Evolutionary conservation across 2,329 filamentous ascomycete species (phyloP).

Genomic region (Botryotinia convoluta): DNA sequence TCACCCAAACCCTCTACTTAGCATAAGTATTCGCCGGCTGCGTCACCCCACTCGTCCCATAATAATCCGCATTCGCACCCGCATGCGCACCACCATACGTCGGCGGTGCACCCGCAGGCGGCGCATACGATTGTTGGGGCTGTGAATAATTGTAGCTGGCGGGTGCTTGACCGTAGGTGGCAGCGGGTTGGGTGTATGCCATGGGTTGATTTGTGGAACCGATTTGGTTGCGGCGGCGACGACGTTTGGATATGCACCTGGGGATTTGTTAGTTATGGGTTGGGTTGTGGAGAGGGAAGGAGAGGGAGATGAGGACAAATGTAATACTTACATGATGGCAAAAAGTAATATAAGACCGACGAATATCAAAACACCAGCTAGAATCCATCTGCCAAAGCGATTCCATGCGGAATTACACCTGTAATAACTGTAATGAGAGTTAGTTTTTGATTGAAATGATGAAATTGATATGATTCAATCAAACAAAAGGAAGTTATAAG

Average conservation of each 20-base stretch:
- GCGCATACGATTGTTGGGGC: constrained; percentile 21
- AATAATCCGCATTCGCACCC: constrained; percentile 21
- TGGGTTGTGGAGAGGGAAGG: background rate
- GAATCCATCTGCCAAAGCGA: constrained; percentile 29
- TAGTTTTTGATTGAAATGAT: background rate
- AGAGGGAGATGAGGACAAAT: too few species aligned
- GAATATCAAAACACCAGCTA: constrained; percentile 28
- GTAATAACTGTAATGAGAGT: background rate
- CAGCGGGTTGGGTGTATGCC: constrained; percentile 4
- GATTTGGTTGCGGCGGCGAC: constrained; percentile 22
- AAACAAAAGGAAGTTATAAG: too few species aligned
- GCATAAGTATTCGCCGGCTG: constrained; percentile 25
- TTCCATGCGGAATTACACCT: constrained; percentile 23
- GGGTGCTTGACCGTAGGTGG: constrained; percentile 14
- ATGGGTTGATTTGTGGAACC: constrained; percentile 13
- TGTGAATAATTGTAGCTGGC: constrained; percentile 10
- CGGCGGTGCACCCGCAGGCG: constrained; percentile 20
- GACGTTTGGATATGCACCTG: constrained; percentile 8
- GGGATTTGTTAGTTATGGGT: background rate
- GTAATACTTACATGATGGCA: constrained; percentile 24
- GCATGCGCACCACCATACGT: constrained; percentile 15
- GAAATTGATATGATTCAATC: background rate
- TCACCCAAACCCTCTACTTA: background rate
- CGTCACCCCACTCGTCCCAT: constrained; percentile 26
- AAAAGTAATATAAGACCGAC: constrained; percentile 25